Evolutionary conservation across 2,329 filamentous ascomycete genomes (phyloP).

Genomic region (Neopestalotiopsis sp.): DNA sequence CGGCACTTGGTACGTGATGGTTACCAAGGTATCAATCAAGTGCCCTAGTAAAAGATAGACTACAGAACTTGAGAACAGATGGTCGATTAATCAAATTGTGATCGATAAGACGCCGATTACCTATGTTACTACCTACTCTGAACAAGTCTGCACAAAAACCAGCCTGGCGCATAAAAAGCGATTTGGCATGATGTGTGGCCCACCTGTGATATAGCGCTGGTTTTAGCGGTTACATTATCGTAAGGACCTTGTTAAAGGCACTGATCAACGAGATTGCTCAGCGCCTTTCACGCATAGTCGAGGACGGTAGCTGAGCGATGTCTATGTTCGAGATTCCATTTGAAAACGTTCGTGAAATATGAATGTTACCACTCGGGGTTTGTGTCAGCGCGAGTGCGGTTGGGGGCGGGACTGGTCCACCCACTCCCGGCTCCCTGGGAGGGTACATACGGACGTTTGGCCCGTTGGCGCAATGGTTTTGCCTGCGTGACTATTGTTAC

Average conservation of each 20-base stretch:
- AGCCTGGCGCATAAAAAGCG: neutral
- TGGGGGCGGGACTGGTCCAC: too few relatives aligned
- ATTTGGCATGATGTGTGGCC: neutral
- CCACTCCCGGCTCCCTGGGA: neutral
- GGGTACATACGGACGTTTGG: neutral
- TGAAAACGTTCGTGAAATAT: too few relatives aligned
- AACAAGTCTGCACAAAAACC: neutral
- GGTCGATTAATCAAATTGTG: neutral
- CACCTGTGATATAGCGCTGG: neutral
- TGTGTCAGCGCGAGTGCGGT: too few relatives aligned
- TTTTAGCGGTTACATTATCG: neutral
- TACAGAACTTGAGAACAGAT: too few relatives aligned
- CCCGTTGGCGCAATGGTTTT: neutral
- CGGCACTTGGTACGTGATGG: neutral
- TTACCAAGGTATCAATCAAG: neutral
- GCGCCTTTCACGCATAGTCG: too few relatives aligned
- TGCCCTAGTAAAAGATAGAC: neutral
- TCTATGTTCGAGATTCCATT: too few relatives aligned
- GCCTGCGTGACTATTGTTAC: neutral
- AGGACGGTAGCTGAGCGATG: too few relatives aligned
- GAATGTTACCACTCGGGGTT: too few relatives aligned
- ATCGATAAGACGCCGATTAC: neutral
- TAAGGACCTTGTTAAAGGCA: too few relatives aligned
- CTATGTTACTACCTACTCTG: neutral
- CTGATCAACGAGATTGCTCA: too few relatives aligned